Evolutionary conservation across 495 filamentous ascomycete genomes (phyloP), one percentile per base, ranked within the genome.

Genomic region (Usnea hakonensis): DNA sequence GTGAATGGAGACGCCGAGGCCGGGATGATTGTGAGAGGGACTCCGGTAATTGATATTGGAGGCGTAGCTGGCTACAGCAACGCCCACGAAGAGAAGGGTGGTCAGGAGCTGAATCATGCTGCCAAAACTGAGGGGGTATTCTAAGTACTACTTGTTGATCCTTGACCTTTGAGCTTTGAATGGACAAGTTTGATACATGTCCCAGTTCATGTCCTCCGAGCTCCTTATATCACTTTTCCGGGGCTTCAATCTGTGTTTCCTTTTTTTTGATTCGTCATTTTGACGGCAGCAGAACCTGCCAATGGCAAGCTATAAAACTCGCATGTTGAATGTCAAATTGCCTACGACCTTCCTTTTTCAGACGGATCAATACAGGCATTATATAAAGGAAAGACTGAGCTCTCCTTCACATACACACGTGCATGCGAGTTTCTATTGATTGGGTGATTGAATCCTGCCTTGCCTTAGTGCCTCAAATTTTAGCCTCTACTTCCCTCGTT

Each of bases 21-120:
- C 74, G 2, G 83, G 78, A 67, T 87, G 85, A 60, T 81, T 78
- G 36, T 76, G 78, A 7, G 85, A 87, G 19, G 85, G 85, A 65
- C 76, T 81, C 43, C 75, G 71, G 68, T 84, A 85, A 65, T 85
- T 86, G 57, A 86, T 63, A 66, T 87, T 87, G 52, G 50, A 48
- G 36, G 67, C 68, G 40, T 67, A 70, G 19, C 59, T 64, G 26
- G 68, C 68, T 28, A 54, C n/a, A 14, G 63, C 60, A n/a, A 57
- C 37, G 35, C 62, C 59, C 59, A 53, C 60, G 52, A 48, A 56
- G 26, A 64, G 50, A 23, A 64, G 33, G 50, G 55, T 23, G 26
- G 55, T 60, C 50, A 68, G 60, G 23, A 68, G 26, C 21, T 58
- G 55, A 40, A 64, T 60, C 55, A 69, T 67, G 28, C 23, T 65